Evolutionary conservation across 768 basidiomycete genomes (phyloP).

Genomic region (button mushroom (Agaricus bisporus)): DNA sequence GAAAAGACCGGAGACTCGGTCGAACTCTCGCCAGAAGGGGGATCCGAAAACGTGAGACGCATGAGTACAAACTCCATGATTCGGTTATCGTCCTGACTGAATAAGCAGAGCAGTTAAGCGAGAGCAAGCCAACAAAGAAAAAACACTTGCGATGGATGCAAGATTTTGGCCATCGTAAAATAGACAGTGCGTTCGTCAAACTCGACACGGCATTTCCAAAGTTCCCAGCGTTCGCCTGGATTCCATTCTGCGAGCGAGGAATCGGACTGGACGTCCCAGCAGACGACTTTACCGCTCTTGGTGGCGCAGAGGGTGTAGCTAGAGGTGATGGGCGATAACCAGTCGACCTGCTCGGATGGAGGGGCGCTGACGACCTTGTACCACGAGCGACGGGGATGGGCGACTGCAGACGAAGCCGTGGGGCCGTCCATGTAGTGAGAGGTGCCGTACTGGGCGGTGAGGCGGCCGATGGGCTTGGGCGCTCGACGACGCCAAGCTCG

Average conservation of each 20-base stretch:
- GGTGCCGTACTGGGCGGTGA: constrained; percentile 20
- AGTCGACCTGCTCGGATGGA: constrained; percentile 65
- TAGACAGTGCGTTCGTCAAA: constrained; percentile 67
- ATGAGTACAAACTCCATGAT: constrained; percentile 70
- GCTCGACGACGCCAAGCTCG: constrained; percentile 53
- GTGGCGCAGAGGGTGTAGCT: constrained; percentile 75
- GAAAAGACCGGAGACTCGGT: constrained; percentile 43
- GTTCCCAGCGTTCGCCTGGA: constrained; percentile 55
- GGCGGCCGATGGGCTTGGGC: constrained; percentile 40
- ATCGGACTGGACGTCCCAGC: constrained; percentile 67
- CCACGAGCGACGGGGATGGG: constrained; percentile 33
- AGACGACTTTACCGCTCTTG: constrained; percentile 69
- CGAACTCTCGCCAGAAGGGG: constrained; percentile 33
- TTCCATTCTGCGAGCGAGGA: constrained; percentile 64
- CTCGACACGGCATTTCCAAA: constrained; percentile 77
- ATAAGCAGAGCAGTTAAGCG: neutral
- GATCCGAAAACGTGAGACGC: constrained; percentile 55
- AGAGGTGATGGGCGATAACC: constrained; percentile 72
- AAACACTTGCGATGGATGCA: constrained; percentile 40
- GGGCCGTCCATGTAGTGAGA: constrained; percentile 34
- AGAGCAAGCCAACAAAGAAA: neutral
- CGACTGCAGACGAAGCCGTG: neutral
- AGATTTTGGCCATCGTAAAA: constrained; percentile 69
- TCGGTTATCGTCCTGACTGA: constrained; percentile 52
- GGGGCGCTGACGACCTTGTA: constrained; percentile 66